Conservation (phyloP, 2,329 filamentous ascomycete genomes). For the Nothomitra cinnamomea region DNA sequence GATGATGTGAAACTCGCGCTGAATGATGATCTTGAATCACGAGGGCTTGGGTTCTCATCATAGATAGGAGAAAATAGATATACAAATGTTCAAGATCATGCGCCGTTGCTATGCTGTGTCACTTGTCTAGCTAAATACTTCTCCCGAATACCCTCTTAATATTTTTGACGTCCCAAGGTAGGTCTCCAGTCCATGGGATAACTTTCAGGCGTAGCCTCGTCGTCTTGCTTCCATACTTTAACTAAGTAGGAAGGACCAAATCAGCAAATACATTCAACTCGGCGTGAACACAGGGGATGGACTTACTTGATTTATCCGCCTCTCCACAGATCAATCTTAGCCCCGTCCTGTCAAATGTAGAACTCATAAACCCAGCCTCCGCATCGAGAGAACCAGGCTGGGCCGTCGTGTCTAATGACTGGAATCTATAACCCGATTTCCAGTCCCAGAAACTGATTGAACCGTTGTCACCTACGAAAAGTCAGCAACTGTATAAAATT, state of each 20-base stretch:
- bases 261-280: conserved; percentile 13
- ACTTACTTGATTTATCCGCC: conserved; percentile 78
- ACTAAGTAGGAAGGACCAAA: conserved; percentile 27
- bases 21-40: conserved; percentile 74
- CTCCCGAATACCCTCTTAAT: conserved; percentile 25
- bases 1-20: conserved; percentile 84
- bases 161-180: conserved; percentile 60
- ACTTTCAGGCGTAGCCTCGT: conserved; percentile 74
- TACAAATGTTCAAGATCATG: not conserved
- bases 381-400: conserved; percentile 90
- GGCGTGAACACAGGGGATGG: not conserved
- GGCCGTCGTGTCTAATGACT: conserved; percentile 75
- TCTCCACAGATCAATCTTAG: conserved; percentile 84
- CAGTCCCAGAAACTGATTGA: conserved; percentile 98
- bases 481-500: not conserved
- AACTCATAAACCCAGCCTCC: conserved; percentile 87
- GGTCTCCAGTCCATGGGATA: conserved; percentile 91
- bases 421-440: conserved; percentile 89
- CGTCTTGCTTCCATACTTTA: conserved; percentile 94
- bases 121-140: not conserved
- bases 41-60: conserved; percentile 48
- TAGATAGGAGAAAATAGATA: not conserved
- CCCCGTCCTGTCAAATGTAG: conserved; percentile 80
- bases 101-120: not conserved
- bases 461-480: conserved; percentile 54